Base-by-base conservation (phyloP, 441 rosid genomes). In the Biscutella laevigata region DNA sequence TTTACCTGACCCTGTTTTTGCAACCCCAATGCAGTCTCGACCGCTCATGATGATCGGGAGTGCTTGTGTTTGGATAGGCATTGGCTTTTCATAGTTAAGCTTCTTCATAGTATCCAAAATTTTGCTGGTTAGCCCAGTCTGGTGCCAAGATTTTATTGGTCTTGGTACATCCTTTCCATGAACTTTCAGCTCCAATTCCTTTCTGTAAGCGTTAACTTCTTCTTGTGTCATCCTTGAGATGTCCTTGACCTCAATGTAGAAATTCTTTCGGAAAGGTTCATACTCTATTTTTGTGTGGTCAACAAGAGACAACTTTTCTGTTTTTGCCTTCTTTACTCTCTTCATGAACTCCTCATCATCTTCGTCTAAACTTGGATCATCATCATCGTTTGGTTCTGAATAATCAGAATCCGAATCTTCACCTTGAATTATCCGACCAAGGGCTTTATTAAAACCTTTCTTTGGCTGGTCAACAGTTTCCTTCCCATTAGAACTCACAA, bases 11-110 rank as follows among this genome's bases (percentile, higher is more conserved):
- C 96, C 96, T 9, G 98, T 91, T 73, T 91, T 91, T 20, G 95
- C 96, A 66, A 91, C 14, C 22, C 98, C 98, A 52, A 91, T 91
- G 74, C 98, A 91, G 59, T 91, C 98, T 63, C 96, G 82, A 41
- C 96, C 96, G 43, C 89, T 86, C 98, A 92, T 92, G 43, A 92
- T 88, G 46, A 79, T 57, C 2, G 98, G 98, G 25, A 92, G 68
- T 10, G 98, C 96, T 71, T 92, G 98, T 53, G 98, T 75, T 77
- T 92, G 98, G 61, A 88, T 92, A 29, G 96, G 80, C 98, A 88
- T 91, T 6, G 96, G 96, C 71, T 70, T 88, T 66, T 91, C 96
- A 69, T 54, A 91, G 48, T 77, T 81, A 19, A 77, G 87, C 74
- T 88, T 91, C 81, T 68, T 91, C 68, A 88, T 78, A 4, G 72